Conservation (phyloP, 768 basidiomycete genomes). For the Multifurca ochricompacta region DNA sequence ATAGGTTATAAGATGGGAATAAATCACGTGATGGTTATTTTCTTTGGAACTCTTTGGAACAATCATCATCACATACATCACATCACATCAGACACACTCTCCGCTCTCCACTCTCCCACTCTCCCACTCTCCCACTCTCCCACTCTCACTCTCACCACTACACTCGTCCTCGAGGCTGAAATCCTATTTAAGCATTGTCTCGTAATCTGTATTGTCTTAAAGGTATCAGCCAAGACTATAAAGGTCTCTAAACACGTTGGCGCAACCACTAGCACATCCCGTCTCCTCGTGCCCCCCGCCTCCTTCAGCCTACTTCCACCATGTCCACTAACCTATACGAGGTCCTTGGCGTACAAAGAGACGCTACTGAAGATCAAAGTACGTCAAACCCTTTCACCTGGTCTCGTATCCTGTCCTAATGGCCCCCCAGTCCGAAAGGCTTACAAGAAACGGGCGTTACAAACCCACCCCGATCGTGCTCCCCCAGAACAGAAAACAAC, state of each 20-base stretch:
- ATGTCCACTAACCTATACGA: conserved; percentile 64
- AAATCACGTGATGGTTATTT: no score
- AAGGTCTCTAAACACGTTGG: conserved; percentile 4
- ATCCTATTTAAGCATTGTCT: no score
- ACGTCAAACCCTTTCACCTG: conserved; percentile 25
- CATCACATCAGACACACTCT: no score
- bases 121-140: no score
- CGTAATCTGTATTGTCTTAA: neutral
- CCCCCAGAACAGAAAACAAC: conserved; percentile 48
- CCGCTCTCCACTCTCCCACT: no score
- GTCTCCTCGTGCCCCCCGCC: conserved; percentile 6
- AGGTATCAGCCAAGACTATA: no score
- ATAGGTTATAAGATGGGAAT: neutral
- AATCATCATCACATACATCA: no score
- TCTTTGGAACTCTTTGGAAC: no score
- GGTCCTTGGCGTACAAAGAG: conserved; percentile 42
- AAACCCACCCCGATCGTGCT: conserved; percentile 71
- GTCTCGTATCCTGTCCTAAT: neutral
- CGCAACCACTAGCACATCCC: neutral
- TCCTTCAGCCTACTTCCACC: neutral
- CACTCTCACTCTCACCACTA: no score
- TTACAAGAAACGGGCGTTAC: conserved; percentile 64
- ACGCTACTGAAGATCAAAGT: conserved; percentile 62
- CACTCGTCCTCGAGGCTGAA: no score
- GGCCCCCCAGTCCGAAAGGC: conserved; percentile 56